Evolutionary conservation across 2,329 filamentous ascomycete genomes (phyloP).

Genomic region (Epichloe aotearoae): DNA sequence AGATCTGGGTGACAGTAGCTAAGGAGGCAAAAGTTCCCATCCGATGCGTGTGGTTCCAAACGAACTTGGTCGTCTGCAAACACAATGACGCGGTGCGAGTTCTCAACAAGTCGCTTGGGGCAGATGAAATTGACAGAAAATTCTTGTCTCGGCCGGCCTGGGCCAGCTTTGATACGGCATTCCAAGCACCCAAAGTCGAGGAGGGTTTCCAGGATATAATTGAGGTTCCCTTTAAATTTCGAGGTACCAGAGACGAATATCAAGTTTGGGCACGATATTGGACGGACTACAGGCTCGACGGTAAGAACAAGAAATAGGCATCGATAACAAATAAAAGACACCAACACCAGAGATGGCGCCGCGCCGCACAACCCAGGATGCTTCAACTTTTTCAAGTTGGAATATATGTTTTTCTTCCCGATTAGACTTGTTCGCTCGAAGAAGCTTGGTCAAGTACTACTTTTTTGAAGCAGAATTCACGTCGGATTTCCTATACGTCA

Average conservation of each 20-base stretch:
- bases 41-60: slow-evolving; percentile 75
- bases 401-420: no score
- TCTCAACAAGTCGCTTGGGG: slow-evolving; percentile 60
- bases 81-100: slow-evolving; percentile 83
- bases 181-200: slow-evolving; percentile 52
- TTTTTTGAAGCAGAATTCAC: no score
- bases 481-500: no score
- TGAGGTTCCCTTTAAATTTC: slow-evolving; percentile 62
- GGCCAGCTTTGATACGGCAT: slow-evolving; percentile 57
- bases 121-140: slow-evolving; percentile 50
- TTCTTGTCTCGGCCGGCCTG: slow-evolving; percentile 72
- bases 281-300: slow-evolving; percentile 32
- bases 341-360: neutral
- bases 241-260: slow-evolving; percentile 55
- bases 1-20: slow-evolving; percentile 67
- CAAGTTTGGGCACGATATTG: slow-evolving; percentile 66
- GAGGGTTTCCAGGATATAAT: slow-evolving; percentile 81
- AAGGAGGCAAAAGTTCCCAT: slow-evolving; percentile 58
- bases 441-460: neutral
- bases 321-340: neutral
- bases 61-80: slow-evolving; percentile 53
- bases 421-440: neutral
- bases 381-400: no score
- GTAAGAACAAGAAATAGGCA: neutral
- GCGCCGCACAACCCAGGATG: neutral